Evolutionary conservation across 768 basidiomycete species (phyloP).

Genomic region (Grammothele lineata): DNA sequence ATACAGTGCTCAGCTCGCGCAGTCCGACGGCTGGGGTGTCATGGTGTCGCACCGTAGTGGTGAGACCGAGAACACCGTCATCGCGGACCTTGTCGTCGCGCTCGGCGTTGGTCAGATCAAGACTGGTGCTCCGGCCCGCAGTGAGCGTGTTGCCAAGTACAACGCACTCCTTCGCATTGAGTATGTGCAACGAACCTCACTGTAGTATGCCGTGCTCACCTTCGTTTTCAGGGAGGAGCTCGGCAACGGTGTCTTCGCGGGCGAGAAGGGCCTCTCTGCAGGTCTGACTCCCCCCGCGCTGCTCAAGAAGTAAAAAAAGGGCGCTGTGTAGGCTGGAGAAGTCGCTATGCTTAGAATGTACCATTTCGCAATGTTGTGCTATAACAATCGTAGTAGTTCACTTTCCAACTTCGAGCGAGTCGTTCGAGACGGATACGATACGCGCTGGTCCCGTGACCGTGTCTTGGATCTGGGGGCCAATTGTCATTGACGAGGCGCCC

Average conservation of each 20-base stretch:
- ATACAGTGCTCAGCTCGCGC: constrained; percentile 74
- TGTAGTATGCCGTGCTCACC: no score
- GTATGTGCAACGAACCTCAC: no score
- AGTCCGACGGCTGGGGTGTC: constrained; percentile 97
- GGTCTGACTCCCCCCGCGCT: constrained; percentile 72
- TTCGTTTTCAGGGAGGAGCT: constrained; percentile 84
- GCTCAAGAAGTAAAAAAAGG: constrained; percentile 41
- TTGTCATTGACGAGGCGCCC: constrained; percentile 1
- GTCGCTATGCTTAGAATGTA: constrained; percentile 13
- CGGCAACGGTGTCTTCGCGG: constrained; percentile 67
- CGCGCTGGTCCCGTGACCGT: constrained; percentile 13
- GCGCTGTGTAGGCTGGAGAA: constrained; percentile 12
- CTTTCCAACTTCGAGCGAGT: neutral
- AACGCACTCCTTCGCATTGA: constrained; percentile 88
- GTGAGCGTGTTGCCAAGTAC: constrained; percentile 96
- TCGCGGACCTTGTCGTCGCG: constrained; percentile 92
- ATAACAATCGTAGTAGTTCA: neutral
- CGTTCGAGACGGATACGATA: constrained; percentile 2
- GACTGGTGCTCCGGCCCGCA: constrained; percentile 95
- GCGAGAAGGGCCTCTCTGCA: constrained; percentile 72
- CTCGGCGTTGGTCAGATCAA: constrained; percentile 95
- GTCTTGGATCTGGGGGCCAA: neutral
- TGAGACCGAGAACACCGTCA: constrained; percentile 96
- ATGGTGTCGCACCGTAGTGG: constrained; percentile 99
- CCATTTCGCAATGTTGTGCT: constrained; percentile 8